Percentiles rank a stretch among this genome's conserved stretches.
phyloP scores from a whole-genome alignment of 192 early-diverging fungal species.

The Entomortierella lignicola region DNA sequence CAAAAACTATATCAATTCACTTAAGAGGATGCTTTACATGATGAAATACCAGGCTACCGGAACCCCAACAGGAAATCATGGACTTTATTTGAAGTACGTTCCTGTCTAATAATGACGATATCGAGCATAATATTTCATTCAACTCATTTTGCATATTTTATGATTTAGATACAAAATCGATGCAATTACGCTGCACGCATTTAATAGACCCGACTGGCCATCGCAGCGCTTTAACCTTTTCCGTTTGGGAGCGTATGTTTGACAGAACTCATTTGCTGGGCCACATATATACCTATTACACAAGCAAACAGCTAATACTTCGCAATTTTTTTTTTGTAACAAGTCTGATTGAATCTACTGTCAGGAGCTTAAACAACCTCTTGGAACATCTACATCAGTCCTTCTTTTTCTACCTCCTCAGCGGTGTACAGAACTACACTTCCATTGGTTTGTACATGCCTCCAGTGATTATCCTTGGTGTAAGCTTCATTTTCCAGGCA shows the following conservation, averaged over 20 bases:
- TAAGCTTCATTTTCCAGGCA: constrained; percentile 77
- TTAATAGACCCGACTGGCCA: constrained; percentile 47
- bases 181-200: constrained; percentile 73
- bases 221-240: constrained; percentile 56
- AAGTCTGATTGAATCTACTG: constrained; percentile 81
- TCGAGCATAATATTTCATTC: not conserved
- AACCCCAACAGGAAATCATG: constrained; percentile 75
- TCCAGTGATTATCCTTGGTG: constrained; percentile 81
- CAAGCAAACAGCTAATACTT: not conserved
- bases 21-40: constrained; percentile 62
- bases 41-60: constrained; percentile 77
- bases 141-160: not conserved
- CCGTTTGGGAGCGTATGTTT: constrained; percentile 63
- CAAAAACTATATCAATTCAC: constrained; percentile 56
- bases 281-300: too few relatives aligned
- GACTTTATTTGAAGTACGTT: constrained; percentile 72
- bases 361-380: constrained; percentile 90
- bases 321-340: not conserved
- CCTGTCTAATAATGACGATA: not conserved
- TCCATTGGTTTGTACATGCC: constrained; percentile 93
- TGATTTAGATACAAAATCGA: constrained; percentile 79
- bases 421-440: constrained; percentile 79
- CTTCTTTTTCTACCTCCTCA: constrained; percentile 97
- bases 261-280: not conserved
- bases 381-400: constrained; percentile 96